These are phyloP conservation scores for Paraphoma sp. DNA, from an alignment of 2,329 filamentous ascomycete species.

Conservation along the genomic window DNA sequence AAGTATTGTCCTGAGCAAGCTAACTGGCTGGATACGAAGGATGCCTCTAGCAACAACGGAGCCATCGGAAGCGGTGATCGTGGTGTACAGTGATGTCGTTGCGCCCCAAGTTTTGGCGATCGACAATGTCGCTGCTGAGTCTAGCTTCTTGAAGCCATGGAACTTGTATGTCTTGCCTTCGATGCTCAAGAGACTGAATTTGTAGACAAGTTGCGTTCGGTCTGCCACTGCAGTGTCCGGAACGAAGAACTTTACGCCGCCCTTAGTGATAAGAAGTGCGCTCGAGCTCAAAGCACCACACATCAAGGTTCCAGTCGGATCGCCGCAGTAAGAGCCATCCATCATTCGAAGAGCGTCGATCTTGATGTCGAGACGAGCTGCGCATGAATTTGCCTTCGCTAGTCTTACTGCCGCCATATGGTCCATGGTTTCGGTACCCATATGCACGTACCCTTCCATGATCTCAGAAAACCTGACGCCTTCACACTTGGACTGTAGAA, in stretches of 20 bases:
- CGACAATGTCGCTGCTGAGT: constrained; percentile 64
- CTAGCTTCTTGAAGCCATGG: constrained; percentile 68
- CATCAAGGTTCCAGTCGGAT: constrained; percentile 59
- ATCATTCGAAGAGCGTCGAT: constrained; percentile 1
- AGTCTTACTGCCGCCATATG: constrained; percentile 53
- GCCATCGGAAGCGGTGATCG: constrained; percentile 55
- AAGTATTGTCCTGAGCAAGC: constrained; percentile 56
- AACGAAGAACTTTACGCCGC: constrained; percentile 65
- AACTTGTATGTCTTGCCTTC: constrained; percentile 63
- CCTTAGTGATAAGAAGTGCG: constrained; percentile 66
- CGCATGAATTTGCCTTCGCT: constrained; percentile 11
- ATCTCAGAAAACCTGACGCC: constrained; percentile 62
- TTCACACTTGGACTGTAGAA: background rate
- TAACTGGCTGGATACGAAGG: constrained; percentile 60
- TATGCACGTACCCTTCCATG: constrained; percentile 65
- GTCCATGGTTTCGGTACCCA: constrained; percentile 57
- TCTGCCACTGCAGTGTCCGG: constrained; percentile 61
- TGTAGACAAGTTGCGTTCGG: constrained; percentile 66
- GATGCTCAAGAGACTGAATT: constrained; percentile 65
- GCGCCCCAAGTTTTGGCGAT: constrained; percentile 65
- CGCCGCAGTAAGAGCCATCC: constrained; percentile 38
- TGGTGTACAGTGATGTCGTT: constrained; percentile 68
- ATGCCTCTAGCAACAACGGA: constrained; percentile 65
- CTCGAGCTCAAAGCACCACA: constrained; percentile 50
- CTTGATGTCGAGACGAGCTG: constrained; percentile 27